Conservation (phyloP, 305 asterid species). For the Lippia alba region DNA sequence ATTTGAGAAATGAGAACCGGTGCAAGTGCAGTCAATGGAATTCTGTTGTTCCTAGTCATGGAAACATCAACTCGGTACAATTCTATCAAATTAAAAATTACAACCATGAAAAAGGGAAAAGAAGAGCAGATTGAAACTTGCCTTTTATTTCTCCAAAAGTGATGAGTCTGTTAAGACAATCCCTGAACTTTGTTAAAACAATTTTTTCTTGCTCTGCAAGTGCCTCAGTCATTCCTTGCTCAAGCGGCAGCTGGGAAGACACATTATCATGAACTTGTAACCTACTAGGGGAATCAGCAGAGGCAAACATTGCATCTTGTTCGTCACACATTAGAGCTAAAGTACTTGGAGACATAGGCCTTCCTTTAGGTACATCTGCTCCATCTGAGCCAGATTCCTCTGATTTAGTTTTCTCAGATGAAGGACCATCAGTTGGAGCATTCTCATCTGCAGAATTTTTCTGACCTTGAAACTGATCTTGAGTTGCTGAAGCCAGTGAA, state of each 20-base stretch:
- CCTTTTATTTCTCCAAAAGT: conserved; percentile 91
- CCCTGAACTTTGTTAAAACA: conserved; percentile 84
- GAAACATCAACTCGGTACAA: conserved; percentile 25
- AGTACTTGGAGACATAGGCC: conserved; percentile 95
- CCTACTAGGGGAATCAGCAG: conserved; percentile 60
- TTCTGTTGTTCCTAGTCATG: conserved; percentile 13
- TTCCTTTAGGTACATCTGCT: conserved; percentile 66
- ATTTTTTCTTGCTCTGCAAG: conserved; percentile 92
- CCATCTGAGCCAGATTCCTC: conserved; percentile 67
- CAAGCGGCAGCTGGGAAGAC: conserved; percentile 58
- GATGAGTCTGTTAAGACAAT: conserved; percentile 89
- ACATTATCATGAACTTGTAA: conserved; percentile 46
- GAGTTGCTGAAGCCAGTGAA: conserved; percentile 54
- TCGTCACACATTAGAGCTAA: conserved; percentile 97
- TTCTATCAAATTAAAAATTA: conserved; percentile 5
- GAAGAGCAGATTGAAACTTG: conserved; percentile 43
- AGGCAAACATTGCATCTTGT: conserved; percentile 69
- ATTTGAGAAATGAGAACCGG: not conserved
- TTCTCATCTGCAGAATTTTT: conserved; percentile 49
- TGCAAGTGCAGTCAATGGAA: conserved; percentile 2
- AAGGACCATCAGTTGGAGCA: conserved; percentile 40
- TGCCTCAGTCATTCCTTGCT: conserved; percentile 62
- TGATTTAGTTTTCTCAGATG: conserved; percentile 46
- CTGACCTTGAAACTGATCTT: conserved; percentile 52
- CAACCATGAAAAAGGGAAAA: conserved; percentile 30